phyloP scores from a whole-genome alignment of 257 asterid genomes.

The Nicotiana obtusifolia region DNA sequence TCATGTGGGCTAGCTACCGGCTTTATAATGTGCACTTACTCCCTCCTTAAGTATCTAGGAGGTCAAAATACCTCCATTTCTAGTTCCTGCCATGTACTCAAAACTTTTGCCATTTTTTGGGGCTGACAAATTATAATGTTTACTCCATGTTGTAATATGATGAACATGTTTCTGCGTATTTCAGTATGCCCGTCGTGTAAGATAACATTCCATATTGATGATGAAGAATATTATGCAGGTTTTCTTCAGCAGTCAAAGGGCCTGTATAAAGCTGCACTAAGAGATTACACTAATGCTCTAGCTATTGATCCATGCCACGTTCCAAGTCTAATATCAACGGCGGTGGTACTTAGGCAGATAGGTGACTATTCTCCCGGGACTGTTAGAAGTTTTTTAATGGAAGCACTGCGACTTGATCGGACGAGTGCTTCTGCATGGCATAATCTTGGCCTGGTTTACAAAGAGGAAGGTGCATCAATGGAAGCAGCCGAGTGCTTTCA shows the following conservation, averaged over 20 bases:
- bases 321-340: constrained; percentile 65
- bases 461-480: not conserved
- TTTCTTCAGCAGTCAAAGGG: constrained; percentile 69
- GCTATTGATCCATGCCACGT: constrained; percentile 55
- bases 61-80: too few relatives aligned
- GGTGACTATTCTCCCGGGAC: constrained; percentile 19
- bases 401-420: constrained; percentile 11
- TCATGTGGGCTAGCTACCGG: too few relatives aligned
- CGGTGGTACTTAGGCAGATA: constrained; percentile 43
- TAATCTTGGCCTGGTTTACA: constrained; percentile 19
- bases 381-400: constrained; percentile 6
- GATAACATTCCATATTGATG: too few relatives aligned
- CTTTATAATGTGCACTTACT: too few relatives aligned
- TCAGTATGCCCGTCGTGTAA: too few relatives aligned
- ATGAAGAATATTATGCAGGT: constrained; percentile 39
- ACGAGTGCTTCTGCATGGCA: constrained; percentile 17
- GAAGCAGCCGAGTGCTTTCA: constrained; percentile 19
- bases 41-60: too few relatives aligned
- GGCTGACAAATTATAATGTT: too few relatives aligned
- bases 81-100: too few relatives aligned
- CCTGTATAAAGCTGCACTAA: constrained; percentile 49
- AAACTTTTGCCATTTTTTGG: too few relatives aligned
- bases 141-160: too few relatives aligned
- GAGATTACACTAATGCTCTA: constrained; percentile 46
- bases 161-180: too few relatives aligned